These are phyloP conservation scores for Diaporthe citrichinensis DNA, from an alignment of 2,329 filamentous ascomycete species.

Conservation along the genomic window DNA sequence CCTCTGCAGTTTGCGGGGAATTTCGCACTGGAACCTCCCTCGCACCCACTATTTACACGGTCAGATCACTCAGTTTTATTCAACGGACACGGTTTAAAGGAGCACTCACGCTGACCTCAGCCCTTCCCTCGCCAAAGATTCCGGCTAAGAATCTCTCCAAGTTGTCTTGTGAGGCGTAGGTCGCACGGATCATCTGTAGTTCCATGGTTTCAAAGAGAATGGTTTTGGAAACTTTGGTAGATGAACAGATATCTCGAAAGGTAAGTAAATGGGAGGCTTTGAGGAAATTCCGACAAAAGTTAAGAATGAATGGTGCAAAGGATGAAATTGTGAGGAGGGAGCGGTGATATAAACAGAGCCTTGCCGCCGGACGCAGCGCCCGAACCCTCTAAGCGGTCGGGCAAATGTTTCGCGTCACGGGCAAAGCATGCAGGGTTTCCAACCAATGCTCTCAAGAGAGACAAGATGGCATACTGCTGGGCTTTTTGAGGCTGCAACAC, in stretches of 20 bases:
- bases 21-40: background rate
- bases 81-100: too few relatives aligned
- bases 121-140: background rate
- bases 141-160: background rate
- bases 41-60: background rate
- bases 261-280: rapidly evolving
- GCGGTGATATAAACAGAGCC: background rate
- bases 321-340: background rate
- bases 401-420: background rate
- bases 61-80: background rate
- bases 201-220: background rate
- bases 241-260: background rate
- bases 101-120: background rate
- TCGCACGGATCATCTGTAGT: background rate
- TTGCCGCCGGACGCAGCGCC: background rate
- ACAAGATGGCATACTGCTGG: background rate
- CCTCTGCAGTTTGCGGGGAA: background rate
- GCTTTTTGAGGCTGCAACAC: background rate
- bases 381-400: background rate
- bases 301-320: background rate
- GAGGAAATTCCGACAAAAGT: background rate
- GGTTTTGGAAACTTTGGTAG: background rate
- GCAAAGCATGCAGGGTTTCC: background rate
- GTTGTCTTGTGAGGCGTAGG: background rate
- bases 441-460: background rate